Conservation (phyloP, 768 basidiomycete species). For the Filobasidium wieringae region DNA sequence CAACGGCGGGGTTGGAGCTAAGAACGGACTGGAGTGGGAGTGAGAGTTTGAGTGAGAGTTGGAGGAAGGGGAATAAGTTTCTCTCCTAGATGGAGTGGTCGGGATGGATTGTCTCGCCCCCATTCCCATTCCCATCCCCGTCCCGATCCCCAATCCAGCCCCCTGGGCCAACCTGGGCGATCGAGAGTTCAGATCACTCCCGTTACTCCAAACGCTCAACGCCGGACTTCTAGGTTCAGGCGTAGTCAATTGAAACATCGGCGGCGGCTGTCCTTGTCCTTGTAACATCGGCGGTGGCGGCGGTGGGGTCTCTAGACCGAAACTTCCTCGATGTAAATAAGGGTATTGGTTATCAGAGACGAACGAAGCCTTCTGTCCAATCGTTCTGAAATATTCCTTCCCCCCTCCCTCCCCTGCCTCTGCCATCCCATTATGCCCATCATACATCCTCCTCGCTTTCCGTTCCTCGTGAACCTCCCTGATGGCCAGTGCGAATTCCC, state of each 20-base stretch:
- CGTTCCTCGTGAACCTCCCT: constrained; percentile 22
- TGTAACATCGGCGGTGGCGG: neutral
- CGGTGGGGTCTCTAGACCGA: neutral
- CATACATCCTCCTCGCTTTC: neutral
- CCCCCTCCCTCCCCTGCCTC: neutral
- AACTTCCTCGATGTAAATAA: neutral
- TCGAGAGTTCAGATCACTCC: neutral
- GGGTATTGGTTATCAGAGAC: too few species aligned
- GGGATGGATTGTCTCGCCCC: neutral
- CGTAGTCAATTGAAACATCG: neutral
- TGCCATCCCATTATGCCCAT: neutral
- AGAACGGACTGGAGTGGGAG: too few species aligned
- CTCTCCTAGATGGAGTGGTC: neutral
- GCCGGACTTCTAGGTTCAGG: neutral
- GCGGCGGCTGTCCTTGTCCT: neutral
- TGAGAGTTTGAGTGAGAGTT: too few species aligned
- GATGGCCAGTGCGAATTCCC: constrained; percentile 15
- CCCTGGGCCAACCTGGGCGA: neutral
- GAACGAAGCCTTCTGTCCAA: neutral
- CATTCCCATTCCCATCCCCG: neutral
- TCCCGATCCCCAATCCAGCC: neutral
- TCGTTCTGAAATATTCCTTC: neutral
- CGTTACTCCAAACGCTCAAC: too few species aligned
- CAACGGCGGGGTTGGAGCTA: too few species aligned
- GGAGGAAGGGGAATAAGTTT: too few species aligned